Evolutionary conservation across 257 asterid species (phyloP).

Genomic region (Perilla frutescens): DNA sequence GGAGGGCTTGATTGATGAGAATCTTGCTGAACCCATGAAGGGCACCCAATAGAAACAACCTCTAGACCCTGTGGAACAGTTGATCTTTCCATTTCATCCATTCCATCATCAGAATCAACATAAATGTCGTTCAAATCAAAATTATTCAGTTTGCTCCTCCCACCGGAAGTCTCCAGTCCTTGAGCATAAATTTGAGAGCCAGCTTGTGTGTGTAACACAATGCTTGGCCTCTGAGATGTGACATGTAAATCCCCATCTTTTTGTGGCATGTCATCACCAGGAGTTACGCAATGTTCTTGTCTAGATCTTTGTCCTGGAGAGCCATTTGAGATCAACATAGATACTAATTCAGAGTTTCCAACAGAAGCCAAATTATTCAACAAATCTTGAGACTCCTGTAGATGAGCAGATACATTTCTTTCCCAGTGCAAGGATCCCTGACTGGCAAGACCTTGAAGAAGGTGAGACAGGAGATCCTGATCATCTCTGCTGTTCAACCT

Average conservation of each 20-base stretch:
- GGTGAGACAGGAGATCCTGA: constrained; percentile 72
- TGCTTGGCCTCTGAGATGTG: constrained; percentile 55
- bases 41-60: constrained; percentile 53
- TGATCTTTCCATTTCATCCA: constrained; percentile 62
- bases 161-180: constrained; percentile 54
- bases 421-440: constrained; percentile 50
- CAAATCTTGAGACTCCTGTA: constrained; percentile 54
- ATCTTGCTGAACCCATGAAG: constrained; percentile 75
- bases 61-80: constrained; percentile 52
- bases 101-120: constrained; percentile 75
- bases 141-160: constrained; percentile 62
- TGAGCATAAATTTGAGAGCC: constrained; percentile 54
- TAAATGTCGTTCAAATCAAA: constrained; percentile 77
- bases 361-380: constrained; percentile 49
- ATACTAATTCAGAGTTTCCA: constrained; percentile 53
- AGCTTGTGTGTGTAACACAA: constrained; percentile 43
- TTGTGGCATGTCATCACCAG: constrained; percentile 48
- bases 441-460: constrained; percentile 65
- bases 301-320: constrained; percentile 53
- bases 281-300: constrained; percentile 43
- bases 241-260: constrained; percentile 40
- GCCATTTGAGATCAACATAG: constrained; percentile 55
- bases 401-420: constrained; percentile 50
- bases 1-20: constrained; percentile 83
- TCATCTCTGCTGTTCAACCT: constrained; percentile 52